phyloP scores from a whole-genome alignment of 768 basidiomycete species.

The Mycena leptocephala region DNA sequence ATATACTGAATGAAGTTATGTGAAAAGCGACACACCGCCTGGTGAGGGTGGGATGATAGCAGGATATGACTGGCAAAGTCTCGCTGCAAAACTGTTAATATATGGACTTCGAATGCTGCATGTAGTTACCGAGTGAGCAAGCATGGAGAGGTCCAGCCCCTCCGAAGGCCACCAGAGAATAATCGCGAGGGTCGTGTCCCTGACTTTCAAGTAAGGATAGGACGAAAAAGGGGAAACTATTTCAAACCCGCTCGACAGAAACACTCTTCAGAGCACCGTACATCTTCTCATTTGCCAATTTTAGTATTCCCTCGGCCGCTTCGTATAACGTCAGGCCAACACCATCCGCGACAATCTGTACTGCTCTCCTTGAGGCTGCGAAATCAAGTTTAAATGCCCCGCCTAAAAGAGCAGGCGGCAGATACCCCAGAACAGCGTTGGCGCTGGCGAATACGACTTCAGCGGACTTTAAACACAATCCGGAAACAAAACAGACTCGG shows the following conservation, averaged over 20 bases:
- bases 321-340: constrained; percentile 42
- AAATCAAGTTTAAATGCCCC: constrained; percentile 47
- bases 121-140: constrained; percentile 41
- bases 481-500: constrained; percentile 35
- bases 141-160: constrained; percentile 47
- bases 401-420: constrained; percentile 46
- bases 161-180: constrained; percentile 47
- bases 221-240: neutral
- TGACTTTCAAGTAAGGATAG: neutral
- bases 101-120: neutral
- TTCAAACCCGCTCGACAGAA: constrained; percentile 42
- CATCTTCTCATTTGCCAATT: constrained; percentile 47
- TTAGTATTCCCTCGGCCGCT: constrained; percentile 49
- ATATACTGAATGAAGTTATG: neutral
- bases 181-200: constrained; percentile 49
- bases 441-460: constrained; percentile 26
- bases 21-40: constrained; percentile 37
- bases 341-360: constrained; percentile 42
- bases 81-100: neutral
- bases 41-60: constrained; percentile 48
- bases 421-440: constrained; percentile 47
- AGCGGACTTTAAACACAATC: neutral
- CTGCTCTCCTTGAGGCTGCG: constrained; percentile 39
- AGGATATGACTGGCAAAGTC: constrained; percentile 43
- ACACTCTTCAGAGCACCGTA: constrained; percentile 49